Conservation (phyloP, 2,329 filamentous ascomycete genomes). For the Fusarium heterosporum region DNA sequence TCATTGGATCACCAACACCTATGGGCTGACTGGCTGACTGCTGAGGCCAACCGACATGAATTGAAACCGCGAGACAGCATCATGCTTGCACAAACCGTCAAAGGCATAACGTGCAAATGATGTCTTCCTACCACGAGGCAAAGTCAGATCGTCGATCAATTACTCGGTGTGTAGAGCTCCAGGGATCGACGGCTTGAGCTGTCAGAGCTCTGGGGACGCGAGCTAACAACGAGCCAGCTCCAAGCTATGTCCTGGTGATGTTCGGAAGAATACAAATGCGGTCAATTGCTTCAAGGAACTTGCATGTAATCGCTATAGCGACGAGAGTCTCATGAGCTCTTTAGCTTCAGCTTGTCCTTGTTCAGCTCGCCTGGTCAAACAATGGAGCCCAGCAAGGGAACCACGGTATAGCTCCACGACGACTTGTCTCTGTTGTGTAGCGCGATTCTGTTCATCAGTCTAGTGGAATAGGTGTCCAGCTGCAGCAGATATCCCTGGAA, state of each 20-base stretch:
- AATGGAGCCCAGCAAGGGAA: conserved; percentile 32
- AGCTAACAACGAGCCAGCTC: conserved; percentile 35
- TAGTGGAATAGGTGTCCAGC: conserved; percentile 24
- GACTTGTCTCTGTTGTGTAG: conserved; percentile 6
- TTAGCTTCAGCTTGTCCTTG: conserved; percentile 28
- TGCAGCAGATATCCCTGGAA: conserved; percentile 35
- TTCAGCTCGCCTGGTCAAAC: conserved; percentile 37
- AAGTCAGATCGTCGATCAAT: conserved; percentile 38
- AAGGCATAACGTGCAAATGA: conserved; percentile 30
- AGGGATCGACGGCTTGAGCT: conserved; percentile 27
- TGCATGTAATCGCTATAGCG: conserved; percentile 36
- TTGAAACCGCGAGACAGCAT: conserved; percentile 15
- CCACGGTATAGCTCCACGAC: conserved; percentile 28
- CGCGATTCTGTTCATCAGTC: conserved; percentile 26
- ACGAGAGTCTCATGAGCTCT: conserved; percentile 32
- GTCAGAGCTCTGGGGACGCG: conserved; percentile 26
- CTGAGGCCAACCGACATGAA: conserved; percentile 38
- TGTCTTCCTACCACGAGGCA: conserved; percentile 19
- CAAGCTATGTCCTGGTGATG: conserved; percentile 35
- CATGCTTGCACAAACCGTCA: conserved; percentile 14
- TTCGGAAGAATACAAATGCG: conserved; percentile 17
- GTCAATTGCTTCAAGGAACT: conserved; percentile 35
- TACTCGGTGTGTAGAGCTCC: conserved; percentile 27
- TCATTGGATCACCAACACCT: conserved; percentile 26
- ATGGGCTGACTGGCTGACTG: conserved; percentile 34